Percentiles rank a stretch among this genome's conserved stretches.
Conservation (phyloP, 2,329 filamentous ascomycete genomes). For the Ampelomyces quisqualis region DNA sequence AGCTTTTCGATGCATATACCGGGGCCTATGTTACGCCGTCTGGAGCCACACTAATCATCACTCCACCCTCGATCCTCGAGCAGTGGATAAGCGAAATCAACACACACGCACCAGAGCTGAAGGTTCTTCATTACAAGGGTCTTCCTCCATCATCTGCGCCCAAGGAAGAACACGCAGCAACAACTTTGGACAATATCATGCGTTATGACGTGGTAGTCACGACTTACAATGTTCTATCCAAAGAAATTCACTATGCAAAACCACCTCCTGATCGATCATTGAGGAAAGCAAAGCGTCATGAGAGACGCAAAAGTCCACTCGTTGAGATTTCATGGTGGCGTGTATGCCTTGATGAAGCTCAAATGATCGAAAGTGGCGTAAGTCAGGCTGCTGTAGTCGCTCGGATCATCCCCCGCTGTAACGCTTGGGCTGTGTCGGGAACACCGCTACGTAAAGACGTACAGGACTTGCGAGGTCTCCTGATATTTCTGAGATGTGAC, state of each 20-base stretch:
- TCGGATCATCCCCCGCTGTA: conserved; percentile 74
- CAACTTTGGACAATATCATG: conserved; percentile 51
- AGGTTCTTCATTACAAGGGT: conserved; percentile 59
- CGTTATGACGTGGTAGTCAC: conserved; percentile 61
- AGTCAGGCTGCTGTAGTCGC: conserved; percentile 81
- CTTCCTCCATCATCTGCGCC: conserved; percentile 38
- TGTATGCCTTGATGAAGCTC: conserved; percentile 71
- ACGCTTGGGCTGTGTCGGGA: conserved; percentile 90
- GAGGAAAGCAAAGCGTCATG: conserved; percentile 63
- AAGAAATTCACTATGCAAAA: conserved; percentile 75
- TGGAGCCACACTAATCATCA: conserved; percentile 63
- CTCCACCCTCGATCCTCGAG: conserved; percentile 60
- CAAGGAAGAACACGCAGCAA: conserved; percentile 38
- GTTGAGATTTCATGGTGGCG: conserved; percentile 87
- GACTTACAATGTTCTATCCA: conserved; percentile 69
- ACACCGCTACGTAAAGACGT: conserved; percentile 84
- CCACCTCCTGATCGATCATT: conserved; percentile 71
- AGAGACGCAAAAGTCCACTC: conserved; percentile 70
- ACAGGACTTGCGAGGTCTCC: conserved; percentile 73
- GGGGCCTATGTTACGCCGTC: conserved; percentile 52
- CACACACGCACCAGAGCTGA: conserved; percentile 58
- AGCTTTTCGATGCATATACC: conserved; percentile 45
- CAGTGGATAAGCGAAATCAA: conserved; percentile 65
- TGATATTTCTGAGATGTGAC: conserved; percentile 77
- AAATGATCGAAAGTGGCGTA: conserved; percentile 90